Evolutionary conservation across 1,284 basidiomycete genomes (phyloP).

Genomic region (Ganoderma multipileum): DNA sequence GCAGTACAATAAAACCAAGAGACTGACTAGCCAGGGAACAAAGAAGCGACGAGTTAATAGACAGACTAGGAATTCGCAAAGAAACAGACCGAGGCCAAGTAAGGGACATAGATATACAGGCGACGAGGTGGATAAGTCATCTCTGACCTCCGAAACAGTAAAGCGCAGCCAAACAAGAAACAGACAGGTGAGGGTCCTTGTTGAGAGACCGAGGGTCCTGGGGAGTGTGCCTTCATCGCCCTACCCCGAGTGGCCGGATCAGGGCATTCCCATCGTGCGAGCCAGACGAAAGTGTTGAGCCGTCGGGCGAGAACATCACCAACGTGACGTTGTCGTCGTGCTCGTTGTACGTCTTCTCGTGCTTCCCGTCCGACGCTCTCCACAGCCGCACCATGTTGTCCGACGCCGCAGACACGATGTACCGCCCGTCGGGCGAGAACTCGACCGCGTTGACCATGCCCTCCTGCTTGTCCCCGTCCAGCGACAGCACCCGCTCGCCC

Average conservation of each 20-base stretch:
- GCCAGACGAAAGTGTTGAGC: slow-evolving; percentile 39
- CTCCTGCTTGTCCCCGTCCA: slow-evolving; percentile 14
- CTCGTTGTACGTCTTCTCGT: slow-evolving; percentile 17
- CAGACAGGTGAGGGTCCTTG: background rate
- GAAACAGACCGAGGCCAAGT: background rate
- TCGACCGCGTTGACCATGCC: slow-evolving; percentile 22
- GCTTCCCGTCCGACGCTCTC: slow-evolving; percentile 13
- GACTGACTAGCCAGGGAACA: too few relatives aligned
- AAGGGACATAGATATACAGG: background rate
- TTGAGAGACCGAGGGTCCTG: background rate
- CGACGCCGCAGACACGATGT: slow-evolving; percentile 17
- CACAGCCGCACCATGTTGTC: slow-evolving; percentile 25
- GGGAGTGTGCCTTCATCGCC: background rate
- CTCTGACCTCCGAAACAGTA: background rate
- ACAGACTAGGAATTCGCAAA: too few relatives aligned
- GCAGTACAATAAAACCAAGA: too few relatives aligned
- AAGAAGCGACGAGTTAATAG: too few relatives aligned
- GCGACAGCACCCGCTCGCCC: slow-evolving; percentile 13
- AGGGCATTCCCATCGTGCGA: slow-evolving; percentile 44
- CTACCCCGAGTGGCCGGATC: background rate
- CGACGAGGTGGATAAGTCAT: background rate
- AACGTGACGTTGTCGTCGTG: slow-evolving; percentile 37
- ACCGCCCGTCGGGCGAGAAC: slow-evolving; percentile 35
- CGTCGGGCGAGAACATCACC: slow-evolving; percentile 41
- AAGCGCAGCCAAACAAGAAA: background rate